phyloP scores from a whole-genome alignment of 2,329 filamentous ascomycete genomes.

The Beauveria caledonica region DNA sequence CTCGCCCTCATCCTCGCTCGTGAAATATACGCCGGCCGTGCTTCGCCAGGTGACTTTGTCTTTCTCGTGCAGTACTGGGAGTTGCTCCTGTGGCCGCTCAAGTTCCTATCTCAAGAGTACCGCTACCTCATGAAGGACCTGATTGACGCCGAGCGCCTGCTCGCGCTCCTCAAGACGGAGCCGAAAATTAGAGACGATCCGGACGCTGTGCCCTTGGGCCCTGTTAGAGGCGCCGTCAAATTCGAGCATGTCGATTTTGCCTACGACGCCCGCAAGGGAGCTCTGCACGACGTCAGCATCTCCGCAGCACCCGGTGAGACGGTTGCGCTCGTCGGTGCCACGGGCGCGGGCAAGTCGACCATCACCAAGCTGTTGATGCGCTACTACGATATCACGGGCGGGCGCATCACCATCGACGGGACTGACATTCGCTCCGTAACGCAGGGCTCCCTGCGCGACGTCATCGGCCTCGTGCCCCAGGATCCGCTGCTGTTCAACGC shows the following conservation, averaged over 20 bases:
- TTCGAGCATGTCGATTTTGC: background rate
- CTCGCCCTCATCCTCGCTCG: slow-evolving; percentile 37
- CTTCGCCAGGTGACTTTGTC: slow-evolving; percentile 50
- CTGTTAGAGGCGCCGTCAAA: background rate
- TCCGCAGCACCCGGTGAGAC: slow-evolving; percentile 35
- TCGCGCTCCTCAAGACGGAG: slow-evolving; percentile 28
- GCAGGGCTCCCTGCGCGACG: slow-evolving; percentile 29
- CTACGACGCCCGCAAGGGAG: slow-evolving; percentile 28
- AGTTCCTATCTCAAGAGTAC: slow-evolving; percentile 28
- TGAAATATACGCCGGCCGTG: slow-evolving; percentile 25
- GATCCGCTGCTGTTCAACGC: slow-evolving; percentile 43
- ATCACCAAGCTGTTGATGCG: slow-evolving; percentile 42
- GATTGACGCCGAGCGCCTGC: slow-evolving; percentile 37
- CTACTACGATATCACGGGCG: slow-evolving; percentile 40
- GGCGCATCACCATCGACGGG: slow-evolving; percentile 38
- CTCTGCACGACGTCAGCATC: slow-evolving; percentile 33
- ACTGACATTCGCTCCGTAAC: slow-evolving; percentile 36
- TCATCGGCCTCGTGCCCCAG: slow-evolving; percentile 38
- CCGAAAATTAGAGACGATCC: slow-evolving; percentile 31
- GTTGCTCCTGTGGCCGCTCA: slow-evolving; percentile 26
- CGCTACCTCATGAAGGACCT: slow-evolving; percentile 38
- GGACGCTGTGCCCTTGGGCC: slow-evolving; percentile 25
- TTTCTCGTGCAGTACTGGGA: slow-evolving; percentile 54
- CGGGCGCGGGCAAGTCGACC: slow-evolving; percentile 40
- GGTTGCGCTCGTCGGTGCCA: slow-evolving; percentile 38